These are phyloP conservation scores for Cyberlindnera galapagoensis DNA, from an alignment of 805 yeast species.

Conservation along the genomic window DNA sequence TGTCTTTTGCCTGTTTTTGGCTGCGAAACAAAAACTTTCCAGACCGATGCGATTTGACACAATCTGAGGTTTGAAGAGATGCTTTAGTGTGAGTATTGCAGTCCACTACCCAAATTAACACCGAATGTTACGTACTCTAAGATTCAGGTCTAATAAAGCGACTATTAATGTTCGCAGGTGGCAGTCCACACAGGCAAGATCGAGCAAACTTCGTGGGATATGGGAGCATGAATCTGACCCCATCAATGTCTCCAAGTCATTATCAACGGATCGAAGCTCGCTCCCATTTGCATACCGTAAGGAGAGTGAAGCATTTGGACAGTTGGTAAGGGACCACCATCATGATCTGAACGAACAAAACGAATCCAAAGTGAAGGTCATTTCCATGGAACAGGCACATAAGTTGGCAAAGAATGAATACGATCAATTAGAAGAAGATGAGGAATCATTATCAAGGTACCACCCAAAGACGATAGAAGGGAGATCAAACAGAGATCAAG, in stretches of 20 bases:
- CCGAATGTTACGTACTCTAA: no score
- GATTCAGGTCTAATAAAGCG: no score
- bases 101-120: no score
- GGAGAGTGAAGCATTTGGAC: conserved; percentile 37
- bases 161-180: no score
- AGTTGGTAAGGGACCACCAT: conserved; percentile 31
- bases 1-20: no score
- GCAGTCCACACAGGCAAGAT: conserved; percentile 7
- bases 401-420: conserved; percentile 10
- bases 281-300: conserved; percentile 30
- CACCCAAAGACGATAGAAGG: conserved; percentile 54
- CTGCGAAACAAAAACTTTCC: no score
- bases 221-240: conserved; percentile 18
- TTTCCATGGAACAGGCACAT: conserved; percentile 28
- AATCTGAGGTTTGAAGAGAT: no score
- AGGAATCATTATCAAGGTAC: conserved; percentile 30
- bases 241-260: conserved; percentile 6
- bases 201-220: conserved; percentile 5
- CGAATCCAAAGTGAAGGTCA: conserved; percentile 26
- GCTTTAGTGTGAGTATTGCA: no score
- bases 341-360: conserved; percentile 28
- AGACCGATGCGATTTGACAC: no score
- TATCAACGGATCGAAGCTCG: conserved; percentile 10
- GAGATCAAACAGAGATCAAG: conserved; percentile 40
- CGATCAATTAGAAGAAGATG: background rate